Conservation (phyloP, 805 yeast species). For the Starmerella sirachaensis region DNA sequence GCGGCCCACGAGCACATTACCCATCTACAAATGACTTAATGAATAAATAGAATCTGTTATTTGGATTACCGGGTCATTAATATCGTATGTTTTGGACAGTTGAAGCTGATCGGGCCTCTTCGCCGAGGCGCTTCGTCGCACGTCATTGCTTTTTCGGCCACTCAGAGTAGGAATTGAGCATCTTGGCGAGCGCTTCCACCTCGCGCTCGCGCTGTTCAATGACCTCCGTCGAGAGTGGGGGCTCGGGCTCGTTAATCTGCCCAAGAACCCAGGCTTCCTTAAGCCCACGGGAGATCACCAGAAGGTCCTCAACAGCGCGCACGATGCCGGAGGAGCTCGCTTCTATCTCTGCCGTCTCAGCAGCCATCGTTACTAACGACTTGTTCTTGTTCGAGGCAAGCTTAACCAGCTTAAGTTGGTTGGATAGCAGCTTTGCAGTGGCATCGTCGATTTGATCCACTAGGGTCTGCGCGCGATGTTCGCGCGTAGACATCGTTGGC, state of each 20-base stretch:
- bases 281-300: slow-evolving; percentile 30
- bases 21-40: slow-evolving; percentile 15
- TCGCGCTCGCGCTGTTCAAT: neutral
- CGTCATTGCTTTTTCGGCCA: neutral
- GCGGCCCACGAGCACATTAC: slow-evolving; percentile 6
- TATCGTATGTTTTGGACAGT: too few species aligned
- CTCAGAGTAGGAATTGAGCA: slow-evolving; percentile 4
- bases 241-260: slow-evolving; percentile 22
- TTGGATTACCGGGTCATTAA: too few species aligned
- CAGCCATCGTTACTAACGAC: slow-evolving; percentile 28
- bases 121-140: too few species aligned
- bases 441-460: slow-evolving; percentile 24
- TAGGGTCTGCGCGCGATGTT: slow-evolving; percentile 20
- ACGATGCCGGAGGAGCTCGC: slow-evolving; percentile 29
- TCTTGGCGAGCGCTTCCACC: slow-evolving; percentile 4
- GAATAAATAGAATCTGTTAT: slow-evolving; percentile 1
- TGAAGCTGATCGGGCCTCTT: too few species aligned
- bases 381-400: slow-evolving; percentile 23
- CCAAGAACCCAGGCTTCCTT: slow-evolving; percentile 37
- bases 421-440: slow-evolving; percentile 20
- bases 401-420: slow-evolving; percentile 21
- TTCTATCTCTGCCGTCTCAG: slow-evolving; percentile 32
- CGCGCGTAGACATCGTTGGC: slow-evolving; percentile 14
- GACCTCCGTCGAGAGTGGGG: slow-evolving; percentile 5
- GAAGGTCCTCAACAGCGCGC: slow-evolving; percentile 31